Evolutionary conservation across 2,329 filamentous ascomycete genomes (phyloP), one percentile per base, ranked within the genome.

Genomic region (Aspergillus fumigatiaffinis): DNA sequence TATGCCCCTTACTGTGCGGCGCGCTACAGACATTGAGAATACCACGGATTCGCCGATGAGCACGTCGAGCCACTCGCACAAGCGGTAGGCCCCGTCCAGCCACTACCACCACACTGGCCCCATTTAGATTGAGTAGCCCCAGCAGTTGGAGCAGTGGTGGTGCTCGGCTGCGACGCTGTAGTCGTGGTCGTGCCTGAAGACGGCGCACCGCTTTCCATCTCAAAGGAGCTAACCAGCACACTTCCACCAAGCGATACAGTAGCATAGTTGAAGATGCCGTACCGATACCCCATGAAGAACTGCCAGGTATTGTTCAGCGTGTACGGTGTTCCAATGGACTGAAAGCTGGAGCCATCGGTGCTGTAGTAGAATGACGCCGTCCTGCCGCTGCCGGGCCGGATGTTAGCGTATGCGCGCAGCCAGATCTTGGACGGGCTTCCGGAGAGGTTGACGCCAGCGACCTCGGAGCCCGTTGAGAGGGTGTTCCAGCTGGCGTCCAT

Each of bases 201-300:
- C 32, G 32, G 32, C 0, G 14, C 32, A 1, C 32, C 32, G 14
- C 32, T 3, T 17, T 38, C 32, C 56, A 60, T 42, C 10, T 38
- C 51, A 23, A 60, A 60, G 10, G 46, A 53, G 14, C 32, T 54
- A 25, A 71, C 60, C 35, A 50, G 51, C 14, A 74, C 65, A 6
- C 65, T 68, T 3, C 80, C 80, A 0, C 79, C 79, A 4, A 80
- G 61, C 0, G 63, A 66, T 42, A 69, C 71, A 3, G 79, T 81
- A 0, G 79, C 80, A 67, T 73, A 80, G 61, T 82, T 82, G 60
- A 82, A 82, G 17, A 81, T 77, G 0, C 75, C 80, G 60, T 71
- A 82, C 0, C 80, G 70, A 57, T 82, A 82, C 0, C 78, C 80
- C 57, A 79, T 75, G 52, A 82, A 82, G 63, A 76, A 80, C 3